Percentiles rank a stretch among this genome's conserved stretches.
Evolutionary conservation across 75 land plant genomes (phyloP).

Genomic region (Selaginella tamariscina): DNA sequence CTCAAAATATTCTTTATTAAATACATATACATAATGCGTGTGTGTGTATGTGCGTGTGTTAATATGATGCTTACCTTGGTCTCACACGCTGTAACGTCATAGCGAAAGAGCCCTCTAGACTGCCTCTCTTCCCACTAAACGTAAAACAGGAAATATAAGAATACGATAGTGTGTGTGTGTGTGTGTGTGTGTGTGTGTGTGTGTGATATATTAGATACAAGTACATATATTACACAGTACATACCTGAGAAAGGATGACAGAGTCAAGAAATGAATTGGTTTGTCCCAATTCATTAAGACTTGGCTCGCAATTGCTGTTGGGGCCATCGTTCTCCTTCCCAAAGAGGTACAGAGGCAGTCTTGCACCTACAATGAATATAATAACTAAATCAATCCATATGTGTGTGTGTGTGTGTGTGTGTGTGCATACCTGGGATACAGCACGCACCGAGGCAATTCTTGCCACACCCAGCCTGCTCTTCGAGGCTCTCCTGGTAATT

Average conservation of each 20-base stretch:
- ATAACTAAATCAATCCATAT: background rate
- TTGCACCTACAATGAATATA: background rate
- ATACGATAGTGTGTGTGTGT: too few species aligned
- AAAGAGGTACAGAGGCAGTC: background rate
- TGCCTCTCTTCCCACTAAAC: constrained; percentile 82
- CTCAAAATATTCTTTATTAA: too few species aligned
- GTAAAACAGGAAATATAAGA: too few species aligned
- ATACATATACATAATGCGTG: too few species aligned
- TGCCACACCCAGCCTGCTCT: constrained; percentile 38
- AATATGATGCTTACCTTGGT: constrained; percentile 53
- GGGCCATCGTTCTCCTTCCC: background rate
- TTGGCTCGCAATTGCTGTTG: background rate
- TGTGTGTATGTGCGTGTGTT: too few species aligned
- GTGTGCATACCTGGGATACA: constrained; percentile 77
- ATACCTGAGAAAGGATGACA: background rate
- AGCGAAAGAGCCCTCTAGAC: constrained; percentile 75
- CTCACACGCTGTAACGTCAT: constrained; percentile 89
- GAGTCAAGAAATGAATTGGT: background rate
- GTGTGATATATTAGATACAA: background rate
- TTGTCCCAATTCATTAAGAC: background rate
- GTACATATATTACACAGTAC: background rate
- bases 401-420: background rate
- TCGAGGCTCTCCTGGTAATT: constrained; percentile 44
- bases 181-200: too few species aligned
- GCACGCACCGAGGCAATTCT: constrained; percentile 72